Evolutionary conservation across 192 early-diverging fungal species (phyloP).

Genomic region (Coemansia sp.): DNA sequence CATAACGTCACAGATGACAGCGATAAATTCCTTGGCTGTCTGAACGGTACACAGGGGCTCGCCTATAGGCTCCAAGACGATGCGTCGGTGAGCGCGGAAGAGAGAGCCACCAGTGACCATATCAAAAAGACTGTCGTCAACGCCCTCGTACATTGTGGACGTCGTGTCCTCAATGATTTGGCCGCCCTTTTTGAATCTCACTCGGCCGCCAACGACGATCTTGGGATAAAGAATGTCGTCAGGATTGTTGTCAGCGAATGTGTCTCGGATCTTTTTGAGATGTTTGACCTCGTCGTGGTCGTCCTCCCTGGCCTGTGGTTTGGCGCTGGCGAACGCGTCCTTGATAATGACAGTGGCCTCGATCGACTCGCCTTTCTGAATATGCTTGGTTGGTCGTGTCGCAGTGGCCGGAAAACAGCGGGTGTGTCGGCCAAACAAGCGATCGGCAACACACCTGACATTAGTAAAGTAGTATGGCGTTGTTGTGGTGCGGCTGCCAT

Average conservation of each 20-base stretch:
- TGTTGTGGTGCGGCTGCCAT: not conserved
- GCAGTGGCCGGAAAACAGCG: conserved; percentile 9
- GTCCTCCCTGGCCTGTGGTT: not conserved
- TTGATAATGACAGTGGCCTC: conserved; percentile 1
- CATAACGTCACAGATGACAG: conserved; percentile 29
- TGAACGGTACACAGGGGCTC: not conserved
- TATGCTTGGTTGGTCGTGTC: not conserved
- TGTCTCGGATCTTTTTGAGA: not conserved
- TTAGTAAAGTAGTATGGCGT: not conserved
- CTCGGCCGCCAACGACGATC: not conserved
- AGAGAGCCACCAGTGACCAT: not conserved
- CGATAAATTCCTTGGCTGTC: conserved; percentile 12
- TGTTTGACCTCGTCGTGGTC: not conserved
- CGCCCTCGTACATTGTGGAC: not conserved
- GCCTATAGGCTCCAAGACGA: conserved; percentile 15
- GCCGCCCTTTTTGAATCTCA: not conserved
- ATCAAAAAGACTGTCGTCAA: not conserved
- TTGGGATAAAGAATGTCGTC: not conserved
- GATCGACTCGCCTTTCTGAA: not conserved
- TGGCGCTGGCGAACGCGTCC: conserved; percentile 1
- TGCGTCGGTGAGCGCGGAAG: conserved; percentile 8
- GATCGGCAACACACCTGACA: not conserved
- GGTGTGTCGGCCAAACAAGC: conserved; percentile 11
- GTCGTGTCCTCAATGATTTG: not conserved
- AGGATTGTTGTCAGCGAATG: not conserved